phyloP scores from a whole-genome alignment of 1,139 yeast species.

The Kazachstania sp. region DNA sequence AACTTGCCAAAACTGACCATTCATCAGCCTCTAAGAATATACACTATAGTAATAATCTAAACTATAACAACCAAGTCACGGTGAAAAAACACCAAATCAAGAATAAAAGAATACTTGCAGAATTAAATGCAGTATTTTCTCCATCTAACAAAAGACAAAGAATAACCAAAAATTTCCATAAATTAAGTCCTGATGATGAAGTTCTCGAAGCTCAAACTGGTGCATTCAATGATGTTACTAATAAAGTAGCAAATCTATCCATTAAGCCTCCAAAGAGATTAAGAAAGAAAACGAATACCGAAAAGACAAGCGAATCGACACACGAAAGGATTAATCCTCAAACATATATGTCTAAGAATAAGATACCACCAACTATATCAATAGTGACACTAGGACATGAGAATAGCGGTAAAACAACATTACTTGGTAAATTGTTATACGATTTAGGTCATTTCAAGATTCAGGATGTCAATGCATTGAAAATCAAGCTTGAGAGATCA shows the following conservation, averaged over 20 bases:
- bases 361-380: constrained; percentile 47
- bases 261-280: constrained; percentile 2
- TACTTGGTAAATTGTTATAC: constrained; percentile 70
- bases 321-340: constrained; percentile 1
- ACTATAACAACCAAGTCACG: neutral
- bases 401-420: constrained; percentile 86
- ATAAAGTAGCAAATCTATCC: constrained; percentile 12
- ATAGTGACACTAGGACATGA: constrained; percentile 85
- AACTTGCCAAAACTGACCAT: no score
- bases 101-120: constrained; percentile 4
- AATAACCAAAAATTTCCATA: constrained; percentile 48
- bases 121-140: constrained; percentile 18
- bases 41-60: neutral
- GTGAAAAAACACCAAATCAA: neutral
- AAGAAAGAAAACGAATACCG: neutral
- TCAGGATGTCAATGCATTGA: constrained; percentile 58
- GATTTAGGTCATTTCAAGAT: constrained; percentile 68
- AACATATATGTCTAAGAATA: constrained; percentile 7
- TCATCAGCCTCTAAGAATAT: neutral
- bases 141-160: constrained; percentile 18
- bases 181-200: constrained; percentile 80
- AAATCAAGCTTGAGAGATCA: constrained; percentile 59
- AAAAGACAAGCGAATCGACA: neutral
- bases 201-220: constrained; percentile 52
- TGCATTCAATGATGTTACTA: constrained; percentile 37